Base-by-base conservation (phyloP, 1,139 yeast species). In the Pichia sp. region DNA sequence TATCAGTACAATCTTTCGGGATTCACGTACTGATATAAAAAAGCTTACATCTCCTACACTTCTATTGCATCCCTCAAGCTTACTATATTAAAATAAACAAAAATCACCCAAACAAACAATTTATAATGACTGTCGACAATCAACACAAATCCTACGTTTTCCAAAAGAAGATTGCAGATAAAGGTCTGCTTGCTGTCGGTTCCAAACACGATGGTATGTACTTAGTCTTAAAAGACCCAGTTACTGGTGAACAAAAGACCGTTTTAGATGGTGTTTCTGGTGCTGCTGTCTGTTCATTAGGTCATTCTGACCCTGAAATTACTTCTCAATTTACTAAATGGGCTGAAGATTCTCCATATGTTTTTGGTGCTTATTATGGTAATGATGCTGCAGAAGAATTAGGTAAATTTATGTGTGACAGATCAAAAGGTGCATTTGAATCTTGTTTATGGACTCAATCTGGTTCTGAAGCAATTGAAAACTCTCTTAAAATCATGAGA, bases 391-490 rank as follows among this genome's bases (percentile, higher is more conserved):
- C 80, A n/a, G 80, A 77, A 62, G 72, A 71, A n/a, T 71, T 81
- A 56, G 77, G 82, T 27, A 67, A 76, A 58, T 79, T 77, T 56
- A 71, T 79, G 62, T 73, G 80, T 62, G 77, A 76, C 16, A 70
- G 73, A 58, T 80, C 83, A n/a, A 65, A 70, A 28, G 81, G 79
- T 30, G 79, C 77, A 5, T 81, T 81, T 63, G 73, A 73, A 39
- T 70, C 80, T 46, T 83, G 83, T 13, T 63, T 77, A 50, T 80
- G 79, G 73, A 76, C 81, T 38, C 74, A 80, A 56, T 80, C 84
- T 6, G 86, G 85, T 39, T 79, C 84, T 28, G 86, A 81, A 65
- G 72, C 83, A 41, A 80, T 77, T 61, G 85, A 81, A 63, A 79
- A 78, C 62, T 81, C 83, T 5, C 62, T 81, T 66, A 79, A 73